Percentiles rank a stretch among this genome's conserved stretches.
Evolutionary conservation across 805 yeast species (phyloP).

Genomic region (Yamadazyma ubonensis): DNA sequence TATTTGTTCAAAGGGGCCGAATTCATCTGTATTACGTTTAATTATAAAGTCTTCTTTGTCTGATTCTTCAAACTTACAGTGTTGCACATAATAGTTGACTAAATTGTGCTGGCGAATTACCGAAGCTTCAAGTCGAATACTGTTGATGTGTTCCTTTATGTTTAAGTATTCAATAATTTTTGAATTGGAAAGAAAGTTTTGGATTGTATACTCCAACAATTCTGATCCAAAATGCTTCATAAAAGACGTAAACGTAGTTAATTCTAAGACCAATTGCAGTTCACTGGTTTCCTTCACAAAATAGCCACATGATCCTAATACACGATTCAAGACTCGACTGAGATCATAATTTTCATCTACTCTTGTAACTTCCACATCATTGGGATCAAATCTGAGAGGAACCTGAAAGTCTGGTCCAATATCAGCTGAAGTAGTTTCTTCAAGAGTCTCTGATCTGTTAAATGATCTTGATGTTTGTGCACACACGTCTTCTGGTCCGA

Average conservation of each 20-base stretch:
- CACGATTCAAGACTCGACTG: slow-evolving; percentile 19
- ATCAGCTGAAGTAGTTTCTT: slow-evolving; percentile 25
- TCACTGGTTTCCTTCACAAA: slow-evolving; percentile 3
- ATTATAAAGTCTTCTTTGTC: slow-evolving; percentile 19
- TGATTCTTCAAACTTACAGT: slow-evolving; percentile 37
- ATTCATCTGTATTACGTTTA: slow-evolving; percentile 17
- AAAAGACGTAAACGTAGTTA: slow-evolving; percentile 55
- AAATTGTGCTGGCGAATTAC: slow-evolving; percentile 52
- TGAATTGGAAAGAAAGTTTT: slow-evolving; percentile 14
- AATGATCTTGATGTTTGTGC: slow-evolving; percentile 27
- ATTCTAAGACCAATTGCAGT: slow-evolving; percentile 27
- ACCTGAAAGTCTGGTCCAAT: slow-evolving; percentile 25
- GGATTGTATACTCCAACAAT: slow-evolving; percentile 24
- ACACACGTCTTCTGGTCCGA: slow-evolving; percentile 26
- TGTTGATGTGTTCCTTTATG: background rate
- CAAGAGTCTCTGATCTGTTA: slow-evolving; percentile 16
- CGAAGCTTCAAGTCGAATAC: slow-evolving; percentile 35
- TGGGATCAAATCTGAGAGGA: slow-evolving; percentile 12
- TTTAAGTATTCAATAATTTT: slow-evolving; percentile 13
- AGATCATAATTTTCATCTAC: slow-evolving; percentile 21
- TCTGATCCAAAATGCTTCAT: slow-evolving; percentile 38
- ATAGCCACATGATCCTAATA: slow-evolving; percentile 27
- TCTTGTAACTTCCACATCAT: slow-evolving; percentile 15
- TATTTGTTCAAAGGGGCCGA: slow-evolving; percentile 27
- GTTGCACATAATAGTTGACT: slow-evolving; percentile 41